Percentiles rank a stretch among this genome's conserved stretches.
phyloP scores from a whole-genome alignment of 148 eudicot genomes.

The Rhododendron vialii region DNA sequence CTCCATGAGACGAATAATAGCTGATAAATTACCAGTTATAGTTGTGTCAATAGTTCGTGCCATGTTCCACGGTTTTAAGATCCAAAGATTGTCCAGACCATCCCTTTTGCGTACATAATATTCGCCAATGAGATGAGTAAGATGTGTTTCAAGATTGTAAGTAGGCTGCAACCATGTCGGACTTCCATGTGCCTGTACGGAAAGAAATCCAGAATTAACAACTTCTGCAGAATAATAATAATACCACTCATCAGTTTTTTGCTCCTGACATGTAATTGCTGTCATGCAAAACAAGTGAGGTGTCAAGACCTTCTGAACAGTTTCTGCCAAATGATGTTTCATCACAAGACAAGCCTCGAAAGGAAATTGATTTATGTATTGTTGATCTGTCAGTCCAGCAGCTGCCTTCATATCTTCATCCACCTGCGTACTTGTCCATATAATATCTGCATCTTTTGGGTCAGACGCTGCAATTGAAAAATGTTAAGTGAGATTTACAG shows the following conservation, averaged over 20 bases:
- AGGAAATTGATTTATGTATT: slow-evolving; percentile 89
- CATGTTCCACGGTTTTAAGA: slow-evolving; percentile 99
- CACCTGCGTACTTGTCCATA: slow-evolving; percentile 93
- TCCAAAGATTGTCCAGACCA: slow-evolving; percentile 82
- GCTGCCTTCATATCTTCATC: slow-evolving; percentile 87
- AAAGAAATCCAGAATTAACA: slow-evolving; percentile 3
- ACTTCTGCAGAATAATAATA: not conserved
- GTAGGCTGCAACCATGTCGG: slow-evolving; percentile 90
- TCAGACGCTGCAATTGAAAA: slow-evolving; percentile 55
- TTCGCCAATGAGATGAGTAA: slow-evolving; percentile 80
- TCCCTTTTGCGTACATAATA: slow-evolving; percentile 62
- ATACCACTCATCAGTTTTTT: not conserved
- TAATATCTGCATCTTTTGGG: slow-evolving; percentile 89
- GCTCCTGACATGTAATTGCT: not conserved
- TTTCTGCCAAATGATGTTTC: slow-evolving; percentile 96
- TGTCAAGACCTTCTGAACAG: slow-evolving; percentile 66
- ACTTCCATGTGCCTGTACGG: slow-evolving; percentile 73
- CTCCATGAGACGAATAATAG: slow-evolving; percentile 95
- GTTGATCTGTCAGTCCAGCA: slow-evolving; percentile 75
- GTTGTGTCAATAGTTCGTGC: slow-evolving; percentile 97
- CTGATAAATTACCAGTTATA: slow-evolving; percentile 70
- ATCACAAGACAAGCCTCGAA: slow-evolving; percentile 95
- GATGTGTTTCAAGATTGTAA: slow-evolving; percentile 86
- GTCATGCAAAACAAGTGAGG: not conserved
- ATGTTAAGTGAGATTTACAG: not conserved